These are phyloP conservation scores for Pulveroboletus frians DNA, from an alignment of 768 basidiomycete genomes.

Conservation along the genomic window DNA sequence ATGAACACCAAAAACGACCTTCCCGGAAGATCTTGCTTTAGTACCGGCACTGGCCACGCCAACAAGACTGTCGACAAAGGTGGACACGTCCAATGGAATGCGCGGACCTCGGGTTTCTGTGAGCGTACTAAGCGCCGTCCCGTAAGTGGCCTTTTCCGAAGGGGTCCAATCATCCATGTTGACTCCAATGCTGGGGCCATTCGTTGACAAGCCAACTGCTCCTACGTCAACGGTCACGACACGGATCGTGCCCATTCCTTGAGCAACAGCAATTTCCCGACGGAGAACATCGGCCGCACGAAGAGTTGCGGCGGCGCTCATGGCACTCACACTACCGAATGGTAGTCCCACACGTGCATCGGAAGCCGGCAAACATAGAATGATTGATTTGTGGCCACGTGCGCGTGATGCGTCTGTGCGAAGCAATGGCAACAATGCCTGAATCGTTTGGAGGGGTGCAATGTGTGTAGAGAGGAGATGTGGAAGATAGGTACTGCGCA, in stretches of 20 bases:
- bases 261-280: slow-evolving; percentile 65
- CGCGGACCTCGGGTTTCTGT: slow-evolving; percentile 41
- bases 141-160: slow-evolving; percentile 69
- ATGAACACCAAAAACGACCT: slow-evolving; percentile 40
- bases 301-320: slow-evolving; percentile 70
- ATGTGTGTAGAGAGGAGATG: slow-evolving; percentile 73
- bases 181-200: slow-evolving; percentile 34
- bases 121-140: slow-evolving; percentile 56
- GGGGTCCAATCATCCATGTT: slow-evolving; percentile 69
- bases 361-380: slow-evolving; percentile 71
- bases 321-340: slow-evolving; percentile 57
- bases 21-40: slow-evolving; percentile 34
- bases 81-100: slow-evolving; percentile 49
- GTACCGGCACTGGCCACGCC: slow-evolving; percentile 55
- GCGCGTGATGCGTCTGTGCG: slow-evolving; percentile 58
- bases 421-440: slow-evolving; percentile 70
- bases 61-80: slow-evolving; percentile 56
- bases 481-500: slow-evolving; percentile 59
- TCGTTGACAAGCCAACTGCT: slow-evolving; percentile 31
- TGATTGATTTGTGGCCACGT: slow-evolving; percentile 43
- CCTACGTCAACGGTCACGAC: slow-evolving; percentile 76
- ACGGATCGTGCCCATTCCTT: slow-evolving; percentile 48
- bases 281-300: slow-evolving; percentile 70
- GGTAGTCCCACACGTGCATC: slow-evolving; percentile 74
- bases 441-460: slow-evolving; percentile 70